Base-by-base conservation (phyloP, 2,329 filamentous ascomycete genomes). In the Daldinia sp. region DNA sequence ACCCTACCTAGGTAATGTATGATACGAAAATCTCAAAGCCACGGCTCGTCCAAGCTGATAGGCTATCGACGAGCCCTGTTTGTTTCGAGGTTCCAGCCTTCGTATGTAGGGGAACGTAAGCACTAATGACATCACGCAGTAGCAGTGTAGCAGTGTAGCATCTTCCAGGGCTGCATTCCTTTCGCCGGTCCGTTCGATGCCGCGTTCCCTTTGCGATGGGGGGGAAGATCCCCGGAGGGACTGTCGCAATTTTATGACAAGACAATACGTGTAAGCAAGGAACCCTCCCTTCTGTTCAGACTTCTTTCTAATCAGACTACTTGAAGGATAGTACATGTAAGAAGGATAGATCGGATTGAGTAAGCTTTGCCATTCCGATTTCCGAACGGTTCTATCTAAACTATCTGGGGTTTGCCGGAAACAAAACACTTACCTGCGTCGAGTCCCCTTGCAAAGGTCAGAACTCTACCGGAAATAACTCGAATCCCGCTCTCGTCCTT, bases 61-160 rank as follows among this genome's bases (percentile, higher is more conserved):
- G 50, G 15, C 56, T 51, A 59, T 51, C n/a, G 15, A 37, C 35
- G 1, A 46, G 55, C 67, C 64, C 44, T 60, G 60, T 12, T 15
- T 15, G 60, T 12, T 15, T 15, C 41, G 30, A 33, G 37, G 60
- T 54, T 58, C 60, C 63, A 60, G 60, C 54, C 60, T 56, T 35
- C 33, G 10, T 23, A 35, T 35, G 10, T 58, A 51, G 46, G n/a
- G 3, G n/a, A 15, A 33, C 46, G 63, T 69, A 63, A 69, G 67
- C 67, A 59, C 57, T 67, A 70, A 33, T 65, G 55, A 56, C 64
- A 67, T 67, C 67, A 67, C 56, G 39, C 46, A 50, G 28, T 53
- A 26, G 37, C 48, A 58, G 41, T 46, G 28, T 53, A 26, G 37
- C 48, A 58, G 41, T 46, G 41, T 58, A 30, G n/a, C 55, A 30